Percentiles rank a stretch among this genome's conserved stretches.
Conservation (phyloP, 2,329 filamentous ascomycete genomes). For the Amauroascus niger region DNA sequence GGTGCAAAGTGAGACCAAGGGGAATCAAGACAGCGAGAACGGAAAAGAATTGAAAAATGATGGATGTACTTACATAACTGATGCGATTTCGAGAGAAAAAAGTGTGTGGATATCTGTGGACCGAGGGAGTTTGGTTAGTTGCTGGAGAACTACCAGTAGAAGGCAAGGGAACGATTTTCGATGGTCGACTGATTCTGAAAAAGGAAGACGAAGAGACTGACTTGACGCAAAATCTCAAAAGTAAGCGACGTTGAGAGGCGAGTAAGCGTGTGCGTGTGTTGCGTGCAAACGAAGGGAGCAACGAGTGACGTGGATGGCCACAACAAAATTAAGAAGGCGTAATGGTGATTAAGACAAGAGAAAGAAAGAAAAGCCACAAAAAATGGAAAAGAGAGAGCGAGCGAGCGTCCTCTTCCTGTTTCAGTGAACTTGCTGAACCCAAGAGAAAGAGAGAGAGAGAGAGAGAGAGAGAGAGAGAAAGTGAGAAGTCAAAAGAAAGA, state of each 20-base stretch:
- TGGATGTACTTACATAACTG: neutral
- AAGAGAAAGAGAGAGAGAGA: conserved; percentile 5
- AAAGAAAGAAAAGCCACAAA: conserved; percentile 22
- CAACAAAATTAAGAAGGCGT: conserved; percentile 20
- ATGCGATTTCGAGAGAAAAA: neutral
- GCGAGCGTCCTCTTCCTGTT: neutral
- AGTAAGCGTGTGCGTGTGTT: neutral
- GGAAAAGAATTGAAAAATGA: conserved; percentile 3
- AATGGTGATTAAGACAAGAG: conserved; percentile 23
- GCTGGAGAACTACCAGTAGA: conserved; percentile 23
- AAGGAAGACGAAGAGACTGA: neutral
- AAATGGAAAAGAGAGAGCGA: conserved; percentile 16
- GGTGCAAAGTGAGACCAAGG: neutral
- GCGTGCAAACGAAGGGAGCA: neutral
- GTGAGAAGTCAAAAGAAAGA: conserved; percentile 19
- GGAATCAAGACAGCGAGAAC: neutral
- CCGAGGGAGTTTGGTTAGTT: conserved; percentile 3
- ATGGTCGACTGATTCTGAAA: conserved; percentile 9
- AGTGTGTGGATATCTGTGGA: conserved; percentile 4
- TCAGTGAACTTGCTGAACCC: neutral
- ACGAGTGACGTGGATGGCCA: conserved; percentile 9
- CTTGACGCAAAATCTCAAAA: neutral
- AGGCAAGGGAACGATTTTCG: conserved; percentile 11
- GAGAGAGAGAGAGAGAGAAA: conserved; percentile 7
- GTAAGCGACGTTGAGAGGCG: conserved; percentile 2